These are phyloP conservation scores for Pleurotus platypus DNA, from an alignment of 768 basidiomycete species.

Conservation along the genomic window DNA sequence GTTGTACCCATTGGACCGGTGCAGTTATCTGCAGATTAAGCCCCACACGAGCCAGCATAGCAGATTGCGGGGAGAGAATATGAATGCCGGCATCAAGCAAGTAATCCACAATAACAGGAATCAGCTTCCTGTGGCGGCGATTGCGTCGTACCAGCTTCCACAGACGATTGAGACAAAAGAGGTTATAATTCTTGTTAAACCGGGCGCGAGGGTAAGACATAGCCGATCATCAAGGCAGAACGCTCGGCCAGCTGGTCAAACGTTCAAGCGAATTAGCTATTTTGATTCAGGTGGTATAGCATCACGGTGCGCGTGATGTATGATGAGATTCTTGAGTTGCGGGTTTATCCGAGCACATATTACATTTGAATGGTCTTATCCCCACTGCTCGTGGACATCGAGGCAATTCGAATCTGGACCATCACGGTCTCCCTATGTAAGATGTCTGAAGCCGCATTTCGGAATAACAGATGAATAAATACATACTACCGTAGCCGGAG, in stretches of 20 bases:
- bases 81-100: background rate
- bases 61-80: constrained; percentile 5
- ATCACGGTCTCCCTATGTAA: background rate
- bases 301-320: too few species aligned
- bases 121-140: constrained; percentile 1
- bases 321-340: background rate
- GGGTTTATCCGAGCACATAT: background rate
- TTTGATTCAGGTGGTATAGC: too few species aligned
- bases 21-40: background rate
- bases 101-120: too few species aligned
- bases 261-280: background rate
- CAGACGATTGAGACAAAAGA: background rate
- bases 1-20: background rate
- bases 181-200: background rate
- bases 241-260: background rate
- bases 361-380: constrained; percentile 1
- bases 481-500: background rate
- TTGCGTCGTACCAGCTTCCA: background rate
- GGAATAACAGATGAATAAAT: background rate
- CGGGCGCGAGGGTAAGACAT: background rate
- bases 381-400: constrained; percentile 4
- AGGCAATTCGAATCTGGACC: background rate
- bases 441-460: background rate
- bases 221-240: background rate
- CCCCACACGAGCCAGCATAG: background rate